phyloP scores from a whole-genome alignment of 768 basidiomycete species.

The Mycena latifolia region DNA sequence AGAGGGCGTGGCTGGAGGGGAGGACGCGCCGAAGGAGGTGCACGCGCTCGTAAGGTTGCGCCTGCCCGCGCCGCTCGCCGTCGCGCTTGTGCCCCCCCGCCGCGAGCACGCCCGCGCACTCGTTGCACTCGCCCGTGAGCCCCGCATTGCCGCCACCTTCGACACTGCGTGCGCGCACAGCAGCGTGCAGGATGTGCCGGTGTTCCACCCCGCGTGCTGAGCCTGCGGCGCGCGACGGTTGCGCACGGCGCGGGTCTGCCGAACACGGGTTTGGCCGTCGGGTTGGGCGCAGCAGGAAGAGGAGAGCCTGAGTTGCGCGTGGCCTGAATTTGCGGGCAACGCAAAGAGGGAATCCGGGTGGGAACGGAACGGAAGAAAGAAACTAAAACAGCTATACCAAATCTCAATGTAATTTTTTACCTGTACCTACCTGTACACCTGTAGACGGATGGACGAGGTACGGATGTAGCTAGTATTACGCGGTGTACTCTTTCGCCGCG shows the following conservation, averaged over 20 bases:
- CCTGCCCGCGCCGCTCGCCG: conserved; percentile 58
- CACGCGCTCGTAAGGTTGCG: conserved; percentile 69
- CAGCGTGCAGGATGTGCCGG: conserved; percentile 74
- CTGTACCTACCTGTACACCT: too few relatives aligned
- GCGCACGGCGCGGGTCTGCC: conserved; percentile 40
- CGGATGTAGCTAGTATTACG: too few relatives aligned
- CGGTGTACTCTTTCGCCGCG: too few relatives aligned
- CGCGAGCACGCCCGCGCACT: conserved; percentile 39
- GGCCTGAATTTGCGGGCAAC: too few relatives aligned
- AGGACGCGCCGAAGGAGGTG: conserved; percentile 58
- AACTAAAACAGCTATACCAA: too few relatives aligned
- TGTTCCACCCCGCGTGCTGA: conserved; percentile 74
- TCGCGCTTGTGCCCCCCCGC: conserved; percentile 63
- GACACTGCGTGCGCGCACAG: conserved; percentile 38
- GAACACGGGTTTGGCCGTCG: too few relatives aligned
- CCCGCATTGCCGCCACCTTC: conserved; percentile 46
- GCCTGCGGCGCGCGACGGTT: conserved; percentile 60
- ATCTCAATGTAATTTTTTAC: too few relatives aligned
- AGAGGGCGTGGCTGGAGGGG: not conserved
- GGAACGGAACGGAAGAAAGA: too few relatives aligned
- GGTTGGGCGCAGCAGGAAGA: too few relatives aligned
- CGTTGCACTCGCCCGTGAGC: conserved; percentile 43
- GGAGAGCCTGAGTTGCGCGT: too few relatives aligned
- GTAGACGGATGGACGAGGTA: too few relatives aligned
- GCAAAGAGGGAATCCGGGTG: too few relatives aligned